Percentiles rank a stretch among this genome's conserved stretches.
Conservation (phyloP, 1,139 yeast genomes). For the Arxiozyma slooffiae region DNA sequence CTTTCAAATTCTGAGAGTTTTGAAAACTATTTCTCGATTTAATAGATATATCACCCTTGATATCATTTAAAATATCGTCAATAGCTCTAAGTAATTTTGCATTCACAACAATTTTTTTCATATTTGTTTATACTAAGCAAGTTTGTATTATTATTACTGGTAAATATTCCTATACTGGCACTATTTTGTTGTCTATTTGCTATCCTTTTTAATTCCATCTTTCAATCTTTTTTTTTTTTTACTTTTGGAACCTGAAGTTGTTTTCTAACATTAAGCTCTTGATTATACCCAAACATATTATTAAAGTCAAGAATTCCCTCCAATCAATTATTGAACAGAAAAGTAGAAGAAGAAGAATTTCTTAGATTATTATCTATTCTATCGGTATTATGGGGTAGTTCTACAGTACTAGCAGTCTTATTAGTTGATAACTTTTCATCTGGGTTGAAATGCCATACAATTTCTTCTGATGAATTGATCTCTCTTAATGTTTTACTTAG, state of each 20-base stretch:
- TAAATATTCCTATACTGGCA: not conserved
- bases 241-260: slow-evolving; percentile 5
- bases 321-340: slow-evolving; percentile 21
- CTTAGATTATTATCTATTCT: slow-evolving; percentile 3
- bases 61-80: slow-evolving; percentile 24
- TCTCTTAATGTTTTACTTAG: not conserved
- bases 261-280: not conserved
- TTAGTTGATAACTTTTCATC: slow-evolving; percentile 12
- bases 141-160: not conserved
- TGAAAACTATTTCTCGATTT: slow-evolving; percentile 5
- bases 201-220: too few relatives aligned
- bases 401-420: slow-evolving; percentile 8
- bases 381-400: slow-evolving; percentile 6
- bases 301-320: slow-evolving; percentile 21
- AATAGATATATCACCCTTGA: slow-evolving; percentile 14
- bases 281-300: slow-evolving; percentile 12
- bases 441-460: slow-evolving; percentile 28
- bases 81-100: slow-evolving; percentile 16
- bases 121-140: not conserved
- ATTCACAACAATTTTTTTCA: not conserved
- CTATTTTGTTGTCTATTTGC: not conserved
- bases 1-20: slow-evolving; percentile 4
- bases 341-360: slow-evolving; percentile 25
- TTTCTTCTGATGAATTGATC: slow-evolving; percentile 13
- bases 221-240: not conserved